Evolutionary conservation across 2,329 filamentous ascomycete genomes (phyloP), one percentile per base, ranked within the genome.

Genomic region (Fusarium sp.): DNA sequence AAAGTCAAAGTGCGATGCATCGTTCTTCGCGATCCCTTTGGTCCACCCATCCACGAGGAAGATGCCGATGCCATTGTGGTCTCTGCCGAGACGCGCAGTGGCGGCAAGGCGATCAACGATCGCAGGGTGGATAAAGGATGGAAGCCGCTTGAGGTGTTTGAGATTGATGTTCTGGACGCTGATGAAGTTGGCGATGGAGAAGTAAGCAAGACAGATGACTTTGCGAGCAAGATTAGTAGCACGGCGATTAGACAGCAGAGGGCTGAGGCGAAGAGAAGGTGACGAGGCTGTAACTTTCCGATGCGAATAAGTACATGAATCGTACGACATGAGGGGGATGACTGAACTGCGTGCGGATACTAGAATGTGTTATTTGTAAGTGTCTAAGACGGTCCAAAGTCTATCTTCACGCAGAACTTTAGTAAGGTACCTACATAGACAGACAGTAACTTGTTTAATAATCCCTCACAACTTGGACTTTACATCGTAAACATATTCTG

Each of bases 201-300:
- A 41, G 77, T 72, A 38, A 79, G 72, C n/a, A 81, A 80, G 68
- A 82, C 77, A 15, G 86, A 89, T 58, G 85, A 87, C 68, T 97
- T 96, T 79, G 88, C 90, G 24, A 86, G 87, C 64, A 98, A 98
- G 82, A 92, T 98, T 72, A 97, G 94, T 83, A 98, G 94, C 80
- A 97, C 94, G 2, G 92, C 92, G 60, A 97, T 97, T 71, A 84
- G 91, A 54, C 81, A 83, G 75, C 82, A 81, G 61, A 82, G 79
- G 57, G 83, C 84, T 0, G 75, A 80, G 59, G 75, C 77, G 3
- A 75, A 63, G 35, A 60, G 24, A 46, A 61, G 35, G 31, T 23
- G 31, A n/a, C n/a, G 26, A 28, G 28, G 26, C 28, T 53, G 35
- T n/a, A 56, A 42, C 48, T 29, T 46, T 43, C 37, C 26, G 26